Base-by-base conservation (phyloP, 371 early-diverging fungal species). In the Mortierella sp. region DNA sequence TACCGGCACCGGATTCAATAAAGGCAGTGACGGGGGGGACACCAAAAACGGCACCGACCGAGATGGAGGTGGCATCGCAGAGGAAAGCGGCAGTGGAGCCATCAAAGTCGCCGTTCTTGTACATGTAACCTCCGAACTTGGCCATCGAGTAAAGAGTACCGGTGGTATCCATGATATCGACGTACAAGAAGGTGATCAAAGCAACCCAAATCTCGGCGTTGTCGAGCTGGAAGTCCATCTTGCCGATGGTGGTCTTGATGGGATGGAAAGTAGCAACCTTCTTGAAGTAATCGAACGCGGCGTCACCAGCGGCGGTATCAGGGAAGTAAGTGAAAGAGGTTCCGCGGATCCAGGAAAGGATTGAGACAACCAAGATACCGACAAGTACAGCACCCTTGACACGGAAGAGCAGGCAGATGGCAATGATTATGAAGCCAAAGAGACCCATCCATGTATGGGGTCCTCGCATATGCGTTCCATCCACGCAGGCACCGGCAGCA, bases 131-230 rank as follows among this genome's bases (percentile, higher is more conserved):
- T 76, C 89, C 93, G 70, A 92, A 92, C 55, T 83, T 83, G 24
- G 92, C 92, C 89, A 93, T 91, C 15, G 91, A 90, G 63, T 89
- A 92, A 81, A 94, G 80, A 19, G 91, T 92, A 48, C 92, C 92
- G 8, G 93, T 94, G 66, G 91, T 89, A 70, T 94, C 93, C 71
- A 93, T 79, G 50, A 93, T 91, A 78, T 93, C 94, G 49, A 93
- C 92, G 52, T 92, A 92, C 50, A 93, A 72, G 79, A 94, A 90
- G 3, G 93, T 94, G 55, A 94, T 83, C 61, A 94, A 80, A 8
- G 94, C 94, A 51, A 92, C 81, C 94, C 94, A 93, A 39, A 92
- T 81, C 39, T 90, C 86, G 30, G 85, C 80, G 31, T 81, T 79
- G 5, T 81, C 54, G 26, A 90, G 62, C 28, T 87, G 82, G 58